Evolutionary conservation across 2,329 filamentous ascomycete genomes (phyloP).

Genomic region (Xenoacremonium recifei): DNA sequence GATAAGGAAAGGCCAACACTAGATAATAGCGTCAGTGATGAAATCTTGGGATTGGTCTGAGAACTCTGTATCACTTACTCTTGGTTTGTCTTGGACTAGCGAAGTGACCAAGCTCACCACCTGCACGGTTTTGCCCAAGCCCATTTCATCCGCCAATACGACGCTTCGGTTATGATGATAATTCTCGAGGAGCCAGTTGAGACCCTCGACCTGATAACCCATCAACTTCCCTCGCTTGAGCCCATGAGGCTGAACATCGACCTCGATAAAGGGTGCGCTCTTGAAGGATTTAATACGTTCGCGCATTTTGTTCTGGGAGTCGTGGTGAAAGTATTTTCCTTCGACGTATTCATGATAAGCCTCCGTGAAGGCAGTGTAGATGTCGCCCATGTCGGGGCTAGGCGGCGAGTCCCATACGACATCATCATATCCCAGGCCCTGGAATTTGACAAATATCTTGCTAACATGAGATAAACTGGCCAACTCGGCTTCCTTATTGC

Average conservation of each 20-base stretch:
- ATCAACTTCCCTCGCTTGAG: conserved; percentile 81
- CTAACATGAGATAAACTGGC: conserved; percentile 70
- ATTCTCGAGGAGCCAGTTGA: conserved; percentile 94
- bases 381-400: conserved; percentile 56
- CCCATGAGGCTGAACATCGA: conserved; percentile 69
- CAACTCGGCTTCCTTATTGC: conserved; percentile 67
- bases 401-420: conserved; percentile 87
- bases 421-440: conserved; percentile 88
- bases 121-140: conserved; percentile 94
- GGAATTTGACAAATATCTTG: conserved; percentile 82
- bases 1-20: conserved; percentile 87
- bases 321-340: conserved; percentile 66
- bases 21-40: no score
- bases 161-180: conserved; percentile 81
- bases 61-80: conserved; percentile 38
- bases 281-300: conserved; percentile 69
- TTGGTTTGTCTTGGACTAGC: conserved; percentile 63
- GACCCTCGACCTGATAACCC: conserved; percentile 87
- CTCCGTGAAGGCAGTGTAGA: conserved; percentile 75
- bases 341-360: conserved; percentile 87
- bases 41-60: no score
- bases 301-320: conserved; percentile 58
- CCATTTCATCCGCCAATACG: conserved; percentile 97
- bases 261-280: conserved; percentile 63
- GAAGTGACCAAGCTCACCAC: conserved; percentile 79